phyloP scores from a whole-genome alignment of 2,329 filamentous ascomycete genomes.

The Rosellinia necatrix region DNA sequence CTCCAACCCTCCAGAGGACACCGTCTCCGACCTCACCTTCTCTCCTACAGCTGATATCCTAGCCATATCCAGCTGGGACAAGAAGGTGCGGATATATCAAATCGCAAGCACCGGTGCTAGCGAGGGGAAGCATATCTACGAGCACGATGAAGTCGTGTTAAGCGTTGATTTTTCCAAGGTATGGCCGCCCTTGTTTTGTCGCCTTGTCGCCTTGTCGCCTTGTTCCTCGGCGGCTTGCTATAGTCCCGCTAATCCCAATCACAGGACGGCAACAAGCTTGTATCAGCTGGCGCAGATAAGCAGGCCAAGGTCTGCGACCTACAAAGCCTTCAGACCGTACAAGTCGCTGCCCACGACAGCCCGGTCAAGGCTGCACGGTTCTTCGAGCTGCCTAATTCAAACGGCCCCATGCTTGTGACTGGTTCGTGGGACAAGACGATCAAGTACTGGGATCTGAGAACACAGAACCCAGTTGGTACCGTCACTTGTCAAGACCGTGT shows the following conservation, averaged over 20 bases:
- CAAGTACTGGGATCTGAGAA: conserved; percentile 85
- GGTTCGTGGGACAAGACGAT: conserved; percentile 91
- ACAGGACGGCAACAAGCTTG: conserved; percentile 88
- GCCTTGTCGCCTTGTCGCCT: not conserved
- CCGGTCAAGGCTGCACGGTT: conserved; percentile 80
- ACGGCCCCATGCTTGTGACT: conserved; percentile 83
- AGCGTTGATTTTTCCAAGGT: conserved; percentile 89
- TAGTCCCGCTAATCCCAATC: not conserved
- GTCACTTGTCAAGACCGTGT: conserved; percentile 75
- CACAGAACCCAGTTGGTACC: conserved; percentile 66
- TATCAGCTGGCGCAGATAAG: conserved; percentile 89
- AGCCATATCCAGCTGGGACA: conserved; percentile 94
- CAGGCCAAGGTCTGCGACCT: conserved; percentile 88
- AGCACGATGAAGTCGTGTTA: conserved; percentile 84
- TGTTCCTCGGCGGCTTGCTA: not conserved
- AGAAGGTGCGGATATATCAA: conserved; percentile 96
- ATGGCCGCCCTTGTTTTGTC: conserved; percentile 41
- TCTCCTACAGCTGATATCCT: conserved; percentile 70
- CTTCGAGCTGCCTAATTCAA: conserved; percentile 67
- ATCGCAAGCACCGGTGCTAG: conserved; percentile 78
- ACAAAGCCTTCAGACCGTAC: conserved; percentile 64
- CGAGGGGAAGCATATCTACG: conserved; percentile 82
- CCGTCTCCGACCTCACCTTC: conserved; percentile 86
- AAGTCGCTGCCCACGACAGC: conserved; percentile 84
- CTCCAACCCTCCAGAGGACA: conserved; percentile 79